Evolutionary conservation across 2,329 filamentous ascomycete species (phyloP).

Genomic region (Botryotinia narcissicola): DNA sequence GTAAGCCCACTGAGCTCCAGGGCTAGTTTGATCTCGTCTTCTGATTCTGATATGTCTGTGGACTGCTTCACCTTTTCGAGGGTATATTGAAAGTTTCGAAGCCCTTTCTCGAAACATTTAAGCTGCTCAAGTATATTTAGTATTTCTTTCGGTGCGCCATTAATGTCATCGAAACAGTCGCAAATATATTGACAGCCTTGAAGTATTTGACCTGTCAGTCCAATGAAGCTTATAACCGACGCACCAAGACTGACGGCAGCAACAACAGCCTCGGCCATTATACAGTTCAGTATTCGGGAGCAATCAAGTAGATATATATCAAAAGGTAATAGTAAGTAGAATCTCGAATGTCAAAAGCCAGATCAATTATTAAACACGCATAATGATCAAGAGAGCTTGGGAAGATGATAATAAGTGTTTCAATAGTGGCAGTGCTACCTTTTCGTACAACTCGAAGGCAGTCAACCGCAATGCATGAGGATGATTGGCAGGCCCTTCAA

Average conservation of each 20-base stretch:
- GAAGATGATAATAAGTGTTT: background rate
- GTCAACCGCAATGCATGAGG: background rate
- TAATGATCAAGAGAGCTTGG: background rate
- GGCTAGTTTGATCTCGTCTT: background rate
- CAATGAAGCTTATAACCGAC: background rate
- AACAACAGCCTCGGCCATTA: background rate
- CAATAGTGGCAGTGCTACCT: background rate
- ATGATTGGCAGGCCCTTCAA: background rate
- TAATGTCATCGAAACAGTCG: background rate
- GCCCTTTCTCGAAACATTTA: background rate
- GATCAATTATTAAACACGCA: background rate
- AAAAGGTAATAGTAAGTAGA: background rate
- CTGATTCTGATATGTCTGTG: background rate
- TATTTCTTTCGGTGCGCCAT: background rate
- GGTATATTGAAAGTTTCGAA: background rate
- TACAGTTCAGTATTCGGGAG: background rate
- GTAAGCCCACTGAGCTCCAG: background rate
- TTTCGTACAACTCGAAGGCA: background rate
- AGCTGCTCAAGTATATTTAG: background rate
- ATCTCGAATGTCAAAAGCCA: background rate
- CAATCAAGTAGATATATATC: background rate
- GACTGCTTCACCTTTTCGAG: background rate
- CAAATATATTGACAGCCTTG: background rate
- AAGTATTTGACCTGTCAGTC: background rate
- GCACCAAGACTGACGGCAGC: background rate